Percentiles rank a stretch among this genome's conserved stretches.
phyloP scores from a whole-genome alignment of 2,329 filamentous ascomycete species.

The Penicillium sp. region DNA sequence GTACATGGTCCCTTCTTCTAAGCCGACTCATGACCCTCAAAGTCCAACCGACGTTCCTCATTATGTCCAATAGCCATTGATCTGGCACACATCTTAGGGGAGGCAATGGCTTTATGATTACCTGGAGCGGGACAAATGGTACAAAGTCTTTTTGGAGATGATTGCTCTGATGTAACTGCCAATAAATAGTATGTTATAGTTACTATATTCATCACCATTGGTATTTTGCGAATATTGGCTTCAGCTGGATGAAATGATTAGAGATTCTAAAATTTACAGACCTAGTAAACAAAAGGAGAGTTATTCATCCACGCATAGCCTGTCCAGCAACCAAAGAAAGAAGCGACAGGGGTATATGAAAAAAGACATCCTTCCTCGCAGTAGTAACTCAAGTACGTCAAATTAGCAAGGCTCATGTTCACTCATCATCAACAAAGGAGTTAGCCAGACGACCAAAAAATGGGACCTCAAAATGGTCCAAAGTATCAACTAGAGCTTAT shows the following conservation, averaged over 20 bases:
- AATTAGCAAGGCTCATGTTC: conserved; percentile 13
- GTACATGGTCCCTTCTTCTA: not conserved
- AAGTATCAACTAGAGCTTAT: conserved; percentile 52
- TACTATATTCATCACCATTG: not conserved
- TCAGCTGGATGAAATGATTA: not conserved
- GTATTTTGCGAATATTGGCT: not conserved
- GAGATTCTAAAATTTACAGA: not conserved
- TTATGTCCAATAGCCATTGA: not conserved
- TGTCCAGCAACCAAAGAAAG: not conserved
- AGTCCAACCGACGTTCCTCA: not conserved
- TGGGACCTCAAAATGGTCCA: conserved; percentile 76
- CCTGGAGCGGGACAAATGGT: too few relatives aligned
- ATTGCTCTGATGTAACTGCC: not conserved
- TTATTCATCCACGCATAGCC: not conserved
- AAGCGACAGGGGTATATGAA: conserved; percentile 19
- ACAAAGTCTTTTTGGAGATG: not conserved
- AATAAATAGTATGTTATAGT: not conserved
- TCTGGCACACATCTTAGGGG: not conserved
- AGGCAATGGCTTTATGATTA: not conserved
- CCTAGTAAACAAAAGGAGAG: not conserved
- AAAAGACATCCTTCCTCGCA: conserved; percentile 10
- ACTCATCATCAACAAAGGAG: conserved; percentile 87
- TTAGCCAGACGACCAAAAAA: conserved; percentile 83
- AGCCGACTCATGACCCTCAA: not conserved
- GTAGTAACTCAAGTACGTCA: conserved; percentile 9